Conservation (phyloP, 1,284 basidiomycete species). For the Cutaneotrichosporon cutaneum region DNA sequence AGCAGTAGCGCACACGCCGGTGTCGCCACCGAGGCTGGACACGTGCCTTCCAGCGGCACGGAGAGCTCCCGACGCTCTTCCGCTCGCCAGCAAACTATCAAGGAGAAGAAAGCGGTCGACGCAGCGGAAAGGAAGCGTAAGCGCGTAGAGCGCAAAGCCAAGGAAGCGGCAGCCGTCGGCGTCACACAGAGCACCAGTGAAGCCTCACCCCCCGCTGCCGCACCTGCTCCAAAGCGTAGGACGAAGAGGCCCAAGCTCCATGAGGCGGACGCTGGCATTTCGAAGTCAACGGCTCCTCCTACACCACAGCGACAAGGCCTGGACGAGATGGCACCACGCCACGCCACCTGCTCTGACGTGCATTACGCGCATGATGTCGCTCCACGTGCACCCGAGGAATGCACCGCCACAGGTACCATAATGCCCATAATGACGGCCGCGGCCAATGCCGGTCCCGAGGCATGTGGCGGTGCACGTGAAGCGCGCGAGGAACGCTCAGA, state of each 20-base stretch:
- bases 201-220: not conserved
- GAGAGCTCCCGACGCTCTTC: slow-evolving; percentile 7
- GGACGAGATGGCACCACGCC: not conserved
- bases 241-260: not conserved
- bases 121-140: slow-evolving; percentile 29
- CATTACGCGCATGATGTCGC: not conserved
- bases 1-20: not conserved
- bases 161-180: slow-evolving; percentile 12
- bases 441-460: not conserved
- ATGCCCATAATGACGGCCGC: not conserved
- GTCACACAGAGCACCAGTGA: not conserved
- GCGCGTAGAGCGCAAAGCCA: slow-evolving; percentile 24
- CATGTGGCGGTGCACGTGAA: not conserved
- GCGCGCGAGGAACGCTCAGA: not conserved
- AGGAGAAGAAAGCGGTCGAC: slow-evolving; percentile 28
- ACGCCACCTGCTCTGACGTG: not conserved
- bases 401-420: not conserved
- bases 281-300: not conserved
- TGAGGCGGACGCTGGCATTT: not conserved
- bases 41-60: not conserved
- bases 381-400: not conserved
- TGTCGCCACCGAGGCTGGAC: not conserved
- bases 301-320: not conserved
- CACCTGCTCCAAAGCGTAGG: not conserved
- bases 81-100: slow-evolving; percentile 24